These are phyloP conservation scores for Neopestalotiopsis clavispora DNA, from an alignment of 2,329 filamentous ascomycete genomes.

Conservation along the genomic window DNA sequence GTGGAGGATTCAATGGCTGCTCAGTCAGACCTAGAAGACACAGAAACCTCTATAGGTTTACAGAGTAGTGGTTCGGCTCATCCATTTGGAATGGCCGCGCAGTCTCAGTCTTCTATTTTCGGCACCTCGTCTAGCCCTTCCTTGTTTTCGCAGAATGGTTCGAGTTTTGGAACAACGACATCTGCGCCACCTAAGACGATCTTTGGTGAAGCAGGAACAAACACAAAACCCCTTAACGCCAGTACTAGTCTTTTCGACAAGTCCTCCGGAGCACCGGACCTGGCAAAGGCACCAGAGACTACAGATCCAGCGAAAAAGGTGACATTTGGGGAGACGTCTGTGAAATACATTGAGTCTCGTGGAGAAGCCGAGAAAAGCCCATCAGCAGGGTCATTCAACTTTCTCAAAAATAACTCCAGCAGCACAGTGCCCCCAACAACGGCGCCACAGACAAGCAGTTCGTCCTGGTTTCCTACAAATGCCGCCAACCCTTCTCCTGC, in stretches of 20 bases:
- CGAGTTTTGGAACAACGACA: neutral
- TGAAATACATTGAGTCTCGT: conserved; percentile 6
- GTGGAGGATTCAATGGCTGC: conserved; percentile 7
- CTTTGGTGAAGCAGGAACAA: neutral
- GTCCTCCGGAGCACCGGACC: neutral
- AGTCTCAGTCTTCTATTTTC: neutral
- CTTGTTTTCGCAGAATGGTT: neutral
- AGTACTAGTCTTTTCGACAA: neutral
- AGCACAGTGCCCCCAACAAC: conserved; percentile 5
- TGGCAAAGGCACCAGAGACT: neutral
- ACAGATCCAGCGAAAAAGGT: conserved; percentile 22
- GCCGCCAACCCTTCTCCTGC: conserved; percentile 2
- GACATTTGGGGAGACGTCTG: conserved; percentile 21
- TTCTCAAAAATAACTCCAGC: conserved; percentile 17
- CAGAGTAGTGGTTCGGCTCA: neutral
- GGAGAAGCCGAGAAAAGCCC: neutral
- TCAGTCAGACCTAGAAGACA: conserved; percentile 23
- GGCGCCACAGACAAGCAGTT: conserved; percentile 1
- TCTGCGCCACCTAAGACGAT: neutral
- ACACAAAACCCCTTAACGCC: neutral
- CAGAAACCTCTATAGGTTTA: conserved; percentile 14
- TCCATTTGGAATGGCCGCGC: neutral
- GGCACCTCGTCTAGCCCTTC: conserved; percentile 13
- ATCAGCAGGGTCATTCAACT: conserved; percentile 21
- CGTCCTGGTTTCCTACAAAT: conserved; percentile 19